Evolutionary conservation across 2,329 filamentous ascomycete genomes (phyloP), one percentile per base, ranked within the genome.

Genomic region (Nigrospora osmanthi): DNA sequence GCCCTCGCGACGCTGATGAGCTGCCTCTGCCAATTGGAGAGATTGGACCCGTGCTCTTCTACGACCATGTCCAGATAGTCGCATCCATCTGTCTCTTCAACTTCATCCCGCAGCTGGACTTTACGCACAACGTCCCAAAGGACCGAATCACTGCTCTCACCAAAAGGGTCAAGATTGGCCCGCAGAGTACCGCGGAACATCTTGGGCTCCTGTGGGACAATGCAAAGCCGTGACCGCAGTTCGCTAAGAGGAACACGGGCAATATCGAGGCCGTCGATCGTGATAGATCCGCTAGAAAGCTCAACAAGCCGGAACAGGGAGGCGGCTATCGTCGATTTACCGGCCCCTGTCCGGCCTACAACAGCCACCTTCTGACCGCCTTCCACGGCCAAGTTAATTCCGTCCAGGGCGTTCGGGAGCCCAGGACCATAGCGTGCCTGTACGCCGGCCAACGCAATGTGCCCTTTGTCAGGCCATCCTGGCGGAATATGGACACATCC

Each of bases 1-100:
- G 83, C 81, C n/a, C 83, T 75, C 0, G 78, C 78, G 46, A 81
- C 81, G 3, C 78, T 76, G 38, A 76, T 72, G 11, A 78, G 69
- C 54, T 81, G 78, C 16, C 78, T 72, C 60, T 81, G 76, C 13
- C 78, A 78, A 14, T 78, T 78, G 2, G 76, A 80, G 9, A 81
- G 60, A 35, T 58, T 58, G 7, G 57, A 35, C 1, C 55, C 56
- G 41, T 52, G 38, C 45, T 58, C 55, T 50, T 70, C 57, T 52
- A 80, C 79, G 52, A 77, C 75, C 53, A 80, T 75, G 52, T 80
- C 76, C 23, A 80, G 75, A 43, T 35, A 15, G 33, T 15, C 11
- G n/a, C 33, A 4, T 13, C 33, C 33, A 4, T 35, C 9, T 5
- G 12, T 10, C 4, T 35, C n/a, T 13, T 67, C 66, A 57, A 74